Conservation (phyloP, 192 early-diverging fungal species). For the Pilobolus umbonatus region DNA sequence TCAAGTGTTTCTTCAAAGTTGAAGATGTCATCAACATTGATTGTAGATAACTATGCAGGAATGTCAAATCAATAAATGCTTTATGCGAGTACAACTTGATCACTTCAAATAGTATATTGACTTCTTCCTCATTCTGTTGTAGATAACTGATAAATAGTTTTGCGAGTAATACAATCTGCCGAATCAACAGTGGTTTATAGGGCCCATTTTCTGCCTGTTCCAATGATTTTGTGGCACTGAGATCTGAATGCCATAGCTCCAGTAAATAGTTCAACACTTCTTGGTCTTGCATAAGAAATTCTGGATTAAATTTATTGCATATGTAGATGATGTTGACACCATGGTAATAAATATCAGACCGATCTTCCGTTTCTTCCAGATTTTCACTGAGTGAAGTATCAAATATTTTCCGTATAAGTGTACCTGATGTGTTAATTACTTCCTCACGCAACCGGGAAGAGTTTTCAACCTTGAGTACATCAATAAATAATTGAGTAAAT, state of each 20-base stretch:
- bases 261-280: slow-evolving; percentile 52
- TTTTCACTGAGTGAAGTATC: background rate
- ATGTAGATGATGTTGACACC: slow-evolving; percentile 53
- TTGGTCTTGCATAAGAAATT: slow-evolving; percentile 41
- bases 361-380: background rate
- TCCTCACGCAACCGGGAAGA: slow-evolving; percentile 61
- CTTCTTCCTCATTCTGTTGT: slow-evolving; percentile 55
- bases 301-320: slow-evolving; percentile 42
- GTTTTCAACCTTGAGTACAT: slow-evolving; percentile 49
- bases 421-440: slow-evolving; percentile 49
- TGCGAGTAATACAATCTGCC: slow-evolving; percentile 58
- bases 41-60: slow-evolving; percentile 64
- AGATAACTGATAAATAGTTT: slow-evolving; percentile 72
- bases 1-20: slow-evolving; percentile 50
- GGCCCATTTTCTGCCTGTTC: slow-evolving; percentile 36
- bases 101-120: slow-evolving; percentile 70
- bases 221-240: slow-evolving; percentile 28
- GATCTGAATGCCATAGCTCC: slow-evolving; percentile 37
- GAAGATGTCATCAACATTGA: slow-evolving; percentile 58
- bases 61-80: slow-evolving; percentile 60
- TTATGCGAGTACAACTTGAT: slow-evolving; percentile 62
- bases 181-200: slow-evolving; percentile 31
- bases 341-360: slow-evolving; percentile 42
- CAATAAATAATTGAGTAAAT: slow-evolving; percentile 62
- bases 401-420: slow-evolving; percentile 48